Conservation (phyloP, 768 basidiomycete genomes). For the Lentinula edodes region DNA sequence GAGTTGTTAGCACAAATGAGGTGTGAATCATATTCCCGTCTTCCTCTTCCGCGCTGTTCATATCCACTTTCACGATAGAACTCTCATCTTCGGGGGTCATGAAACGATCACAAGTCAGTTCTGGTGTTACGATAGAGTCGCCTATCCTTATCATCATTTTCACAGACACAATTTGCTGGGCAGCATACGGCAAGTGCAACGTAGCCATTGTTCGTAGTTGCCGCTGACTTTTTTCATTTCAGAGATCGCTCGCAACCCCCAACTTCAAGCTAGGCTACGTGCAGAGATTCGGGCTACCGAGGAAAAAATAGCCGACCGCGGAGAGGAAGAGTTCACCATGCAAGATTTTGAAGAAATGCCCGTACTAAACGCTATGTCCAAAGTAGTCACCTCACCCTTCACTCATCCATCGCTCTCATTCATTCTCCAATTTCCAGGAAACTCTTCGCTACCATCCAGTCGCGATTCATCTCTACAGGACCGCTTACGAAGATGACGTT, state of each 20-base stretch:
- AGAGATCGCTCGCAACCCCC: neutral
- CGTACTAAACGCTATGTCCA: constrained; percentile 39
- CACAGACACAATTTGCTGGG: constrained; percentile 1
- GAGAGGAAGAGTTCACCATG: constrained; percentile 29
- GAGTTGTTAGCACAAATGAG: constrained; percentile 23
- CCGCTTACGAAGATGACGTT: constrained; percentile 38
- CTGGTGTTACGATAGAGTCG: neutral
- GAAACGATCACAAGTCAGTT: neutral
- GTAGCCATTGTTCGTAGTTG: neutral
- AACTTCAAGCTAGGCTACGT: constrained; percentile 1
- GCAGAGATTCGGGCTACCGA: neutral
- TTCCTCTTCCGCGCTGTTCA: neutral
- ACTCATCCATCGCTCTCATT: neutral
- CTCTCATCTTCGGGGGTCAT: neutral
- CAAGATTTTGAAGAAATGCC: constrained; percentile 48
- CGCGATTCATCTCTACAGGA: constrained; percentile 26
- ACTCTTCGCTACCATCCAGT: constrained; percentile 38
- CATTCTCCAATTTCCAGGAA: constrained; percentile 27
- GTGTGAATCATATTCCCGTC: neutral
- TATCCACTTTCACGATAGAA: neutral
- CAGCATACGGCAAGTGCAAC: neutral
- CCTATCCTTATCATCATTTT: neutral
- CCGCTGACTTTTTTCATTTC: neutral
- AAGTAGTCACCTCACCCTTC: constrained; percentile 21
- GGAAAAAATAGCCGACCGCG: neutral